These are phyloP conservation scores for Trametes maxima DNA, from an alignment of 768 basidiomycete genomes.

Conservation along the genomic window DNA sequence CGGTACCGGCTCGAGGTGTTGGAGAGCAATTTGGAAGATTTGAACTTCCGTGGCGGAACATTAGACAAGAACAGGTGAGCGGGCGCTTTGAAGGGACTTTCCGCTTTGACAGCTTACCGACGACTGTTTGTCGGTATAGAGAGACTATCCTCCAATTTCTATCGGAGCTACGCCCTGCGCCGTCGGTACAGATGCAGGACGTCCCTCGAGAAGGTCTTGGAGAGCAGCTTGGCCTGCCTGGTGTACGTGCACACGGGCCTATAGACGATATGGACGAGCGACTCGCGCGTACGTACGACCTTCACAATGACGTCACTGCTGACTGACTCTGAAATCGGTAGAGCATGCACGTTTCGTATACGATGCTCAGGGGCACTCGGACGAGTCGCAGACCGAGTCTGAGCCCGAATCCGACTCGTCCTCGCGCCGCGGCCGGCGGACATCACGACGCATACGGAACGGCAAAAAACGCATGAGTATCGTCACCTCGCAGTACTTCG, in stretches of 20 bases:
- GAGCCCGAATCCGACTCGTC: conserved; percentile 41
- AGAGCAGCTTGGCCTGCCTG: conserved; percentile 59
- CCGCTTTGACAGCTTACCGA: not conserved
- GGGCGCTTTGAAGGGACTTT: not conserved
- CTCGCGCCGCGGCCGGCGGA: conserved; percentile 22
- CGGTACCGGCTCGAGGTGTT: conserved; percentile 91
- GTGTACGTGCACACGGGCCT: conserved; percentile 46
- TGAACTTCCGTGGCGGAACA: conserved; percentile 80
- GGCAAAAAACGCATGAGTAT: conserved; percentile 68
- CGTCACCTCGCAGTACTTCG: conserved; percentile 59
- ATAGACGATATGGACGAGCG: conserved; percentile 67
- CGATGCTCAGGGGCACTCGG: conserved; percentile 30
- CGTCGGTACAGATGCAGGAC: conserved; percentile 85
- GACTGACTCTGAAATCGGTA: conserved; percentile 31
- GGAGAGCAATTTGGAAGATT: conserved; percentile 92
- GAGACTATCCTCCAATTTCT: conserved; percentile 55
- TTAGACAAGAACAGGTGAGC: conserved; percentile 78
- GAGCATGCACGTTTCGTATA: conserved; percentile 70
- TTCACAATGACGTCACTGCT: not conserved
- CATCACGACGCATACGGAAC: conserved; percentile 31
- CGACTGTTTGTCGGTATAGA: conserved; percentile 35
- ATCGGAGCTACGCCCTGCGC: conserved; percentile 66
- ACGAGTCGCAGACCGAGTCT: conserved; percentile 31
- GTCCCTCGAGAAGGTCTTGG: conserved; percentile 74
- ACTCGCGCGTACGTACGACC: conserved; percentile 62